Evolutionary conservation across 1,139 yeast genomes (phyloP), one percentile per base, ranked within the genome.

Genomic region (Saccharomyces hybrid): DNA sequence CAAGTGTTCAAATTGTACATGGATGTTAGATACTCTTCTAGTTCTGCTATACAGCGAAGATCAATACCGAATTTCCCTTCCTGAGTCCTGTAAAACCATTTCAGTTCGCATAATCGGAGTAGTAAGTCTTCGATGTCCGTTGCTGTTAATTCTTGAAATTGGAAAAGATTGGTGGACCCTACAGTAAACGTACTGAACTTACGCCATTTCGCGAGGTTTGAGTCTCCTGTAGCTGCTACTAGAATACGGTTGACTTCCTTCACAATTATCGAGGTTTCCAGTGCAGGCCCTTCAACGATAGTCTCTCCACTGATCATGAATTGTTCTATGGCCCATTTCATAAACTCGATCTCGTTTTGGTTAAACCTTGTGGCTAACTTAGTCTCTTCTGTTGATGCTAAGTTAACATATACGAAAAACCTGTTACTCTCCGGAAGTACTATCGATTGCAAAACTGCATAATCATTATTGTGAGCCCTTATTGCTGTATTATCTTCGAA

Each of bases 381-480:
- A 23, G 67, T 58, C 47, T 67, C 70, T 3, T 59, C 62, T 16
- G 57, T 60, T 6, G 65, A 59, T 27, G 54, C 58, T 16, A 55
- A 46, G 55, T 68, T 67, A 6, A 62, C 57, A 48, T 67, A 66
- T 19, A 66, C 65, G 49, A 63, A 68, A 52, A 58, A 66, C 48
- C 60, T 57, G 31, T 54, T 61, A 48, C 60, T 62, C 19, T 48
- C 50, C 1, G 64, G 63, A 16, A 62, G 47, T 2, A 14, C 41
- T 23, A 46, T 38, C 2, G 11, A 25, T 11, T 38, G 44, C 14
- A 25, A 34, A 44, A 19, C 50, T n/a, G 42, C 31, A 16, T 13
- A 28, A 31, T 14, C 50, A n/a, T 47, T 42, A n/a, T 26, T 28
- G 8, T 47, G 32, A 19, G 34, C 44, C 14, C 46, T 34, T 31